Conservation (phyloP, 1,284 basidiomycete genomes). For the Melampsora occidentalis region DNA sequence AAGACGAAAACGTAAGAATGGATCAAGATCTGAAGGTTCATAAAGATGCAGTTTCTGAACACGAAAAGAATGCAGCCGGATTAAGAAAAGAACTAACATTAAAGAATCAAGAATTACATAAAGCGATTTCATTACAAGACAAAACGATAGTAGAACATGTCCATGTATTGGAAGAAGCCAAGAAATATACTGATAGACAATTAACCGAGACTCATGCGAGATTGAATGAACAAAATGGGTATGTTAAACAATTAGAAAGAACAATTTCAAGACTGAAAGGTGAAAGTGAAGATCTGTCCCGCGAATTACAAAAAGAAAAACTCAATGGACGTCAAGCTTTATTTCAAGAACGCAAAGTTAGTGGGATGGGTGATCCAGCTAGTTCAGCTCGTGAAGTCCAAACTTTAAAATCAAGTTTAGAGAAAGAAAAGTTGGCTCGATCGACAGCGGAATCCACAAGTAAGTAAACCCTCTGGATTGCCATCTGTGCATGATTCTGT, state of each 20-base stretch:
- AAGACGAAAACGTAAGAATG: constrained; percentile 25
- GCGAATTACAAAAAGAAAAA: constrained; percentile 72
- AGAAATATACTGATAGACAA: constrained; percentile 90
- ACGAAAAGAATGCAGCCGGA: constrained; percentile 53
- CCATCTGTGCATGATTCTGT: background rate
- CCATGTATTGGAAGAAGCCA: constrained; percentile 93
- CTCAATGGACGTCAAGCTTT: constrained; percentile 59
- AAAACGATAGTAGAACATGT: constrained; percentile 99
- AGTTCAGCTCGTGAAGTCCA: constrained; percentile 20
- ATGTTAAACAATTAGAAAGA: constrained; percentile 80
- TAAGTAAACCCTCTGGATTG: constrained; percentile 1
- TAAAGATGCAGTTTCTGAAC: constrained; percentile 69
- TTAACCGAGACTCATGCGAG: constrained; percentile 76
- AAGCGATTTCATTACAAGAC: constrained; percentile 69
- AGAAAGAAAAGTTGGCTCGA: constrained; percentile 52
- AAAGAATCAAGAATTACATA: constrained; percentile 47
- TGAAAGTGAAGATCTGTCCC: constrained; percentile 79
- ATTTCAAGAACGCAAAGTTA: constrained; percentile 37
- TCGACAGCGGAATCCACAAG: constrained; percentile 63
- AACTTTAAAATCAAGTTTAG: constrained; percentile 47
- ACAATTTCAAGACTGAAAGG: constrained; percentile 70
- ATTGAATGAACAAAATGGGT: constrained; percentile 67
- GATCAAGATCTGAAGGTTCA: constrained; percentile 65
- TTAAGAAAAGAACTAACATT: constrained; percentile 48
- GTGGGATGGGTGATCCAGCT: constrained; percentile 33